Base-by-base conservation (phyloP, 768 basidiomycete species). In the Auriculariales sp. region DNA sequence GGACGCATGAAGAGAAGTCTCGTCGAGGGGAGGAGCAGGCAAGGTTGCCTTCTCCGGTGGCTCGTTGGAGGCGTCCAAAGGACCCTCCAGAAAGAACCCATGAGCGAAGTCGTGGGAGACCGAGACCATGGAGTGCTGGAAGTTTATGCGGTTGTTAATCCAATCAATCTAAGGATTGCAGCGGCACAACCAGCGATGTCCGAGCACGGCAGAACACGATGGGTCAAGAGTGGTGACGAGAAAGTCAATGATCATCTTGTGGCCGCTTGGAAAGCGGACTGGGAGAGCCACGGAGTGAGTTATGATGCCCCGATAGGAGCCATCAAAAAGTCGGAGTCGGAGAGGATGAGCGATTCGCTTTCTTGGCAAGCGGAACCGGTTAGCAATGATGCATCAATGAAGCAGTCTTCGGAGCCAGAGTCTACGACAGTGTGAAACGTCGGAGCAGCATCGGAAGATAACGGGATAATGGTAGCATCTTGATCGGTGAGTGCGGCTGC, bases 161-260 rank as follows among this genome's bases (percentile, higher is more conserved):
- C 53, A 58, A 49, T 58, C 57, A 58, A 58, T 58, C 53, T 49
- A 52, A 45, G 36, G 55, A 56, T 57, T 57, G 55, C 50, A 56
- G 50, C 35, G 49, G 49, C 33, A 22, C 32, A 56, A 48, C 55
- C 55, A 56, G 49, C 48, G 48, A 25, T 51, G 47, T 47, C 53
- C 49, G 14, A 55, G 35, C 12, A 55, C 54, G 2, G 47, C 52
- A n/a, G 51, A 49, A 4, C 35, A 39, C 0, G 35, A 39, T 22
- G 35, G 35, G 35, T 39, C 35, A 1, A 39, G 35, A 9, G 15
- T 39, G 35, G 35, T 39, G 3, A 39, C 15, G 1, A 39, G 3
- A 3, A 39, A 39, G 35, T 39, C 12, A 22, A 39, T 4, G 35
- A 17, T 39, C 35, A 39, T 39, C 3, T 14, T 9, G 3, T 14